Percentiles rank a stretch among this genome's conserved stretches.
These are phyloP conservation scores for Eudorina sp. DNA, from an alignment of 139 green algal species.

Conservation along the genomic window DNA sequence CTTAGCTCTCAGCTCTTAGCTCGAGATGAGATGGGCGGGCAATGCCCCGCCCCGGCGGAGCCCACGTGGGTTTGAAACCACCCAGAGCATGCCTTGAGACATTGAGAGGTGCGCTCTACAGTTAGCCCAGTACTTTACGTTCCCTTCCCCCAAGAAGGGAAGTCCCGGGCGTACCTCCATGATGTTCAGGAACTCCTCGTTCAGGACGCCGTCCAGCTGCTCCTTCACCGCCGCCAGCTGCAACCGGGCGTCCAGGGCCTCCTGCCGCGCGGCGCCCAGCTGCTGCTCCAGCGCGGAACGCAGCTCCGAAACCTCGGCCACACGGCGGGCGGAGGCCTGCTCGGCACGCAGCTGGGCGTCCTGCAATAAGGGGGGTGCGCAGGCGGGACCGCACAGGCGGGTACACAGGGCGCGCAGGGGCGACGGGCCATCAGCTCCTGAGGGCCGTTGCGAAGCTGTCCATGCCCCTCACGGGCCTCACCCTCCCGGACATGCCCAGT, in stretches of 20 bases:
- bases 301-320: constrained; percentile 47
- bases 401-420: neutral
- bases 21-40: too few relatives aligned
- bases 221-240: constrained; percentile 32
- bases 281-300: constrained; percentile 39
- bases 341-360: neutral
- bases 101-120: too few relatives aligned
- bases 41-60: too few relatives aligned
- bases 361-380: neutral
- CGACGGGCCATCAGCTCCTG: too few relatives aligned
- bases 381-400: neutral
- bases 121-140: too few relatives aligned
- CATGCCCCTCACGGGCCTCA: too few relatives aligned
- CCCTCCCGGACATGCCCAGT: too few relatives aligned
- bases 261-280: constrained; percentile 37
- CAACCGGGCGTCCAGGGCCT: constrained; percentile 10
- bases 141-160: too few relatives aligned
- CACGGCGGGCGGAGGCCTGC: constrained; percentile 16
- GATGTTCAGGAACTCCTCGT: neutral
- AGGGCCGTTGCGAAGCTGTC: too few relatives aligned
- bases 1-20: too few relatives aligned
- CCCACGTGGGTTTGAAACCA: too few relatives aligned
- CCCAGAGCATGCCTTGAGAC: too few relatives aligned
- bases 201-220: constrained; percentile 51
- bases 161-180: constrained; percentile 39